Percentiles rank a stretch among this genome's conserved stretches.
Evolutionary conservation across 176 grass and related monocot species (phyloP).

Genomic region (Raddia guianensis): DNA sequence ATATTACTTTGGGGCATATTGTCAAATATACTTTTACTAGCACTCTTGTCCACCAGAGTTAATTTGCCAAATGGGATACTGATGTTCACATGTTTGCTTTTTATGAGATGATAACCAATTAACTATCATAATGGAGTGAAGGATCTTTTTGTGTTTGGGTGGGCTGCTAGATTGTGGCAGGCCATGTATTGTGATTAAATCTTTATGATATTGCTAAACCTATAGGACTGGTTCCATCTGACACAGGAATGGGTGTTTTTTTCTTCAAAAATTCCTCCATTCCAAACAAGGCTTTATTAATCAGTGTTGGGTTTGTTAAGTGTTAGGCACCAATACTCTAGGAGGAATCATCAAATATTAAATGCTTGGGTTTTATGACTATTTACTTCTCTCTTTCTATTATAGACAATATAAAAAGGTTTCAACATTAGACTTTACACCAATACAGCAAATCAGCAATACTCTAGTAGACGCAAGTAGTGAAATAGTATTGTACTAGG

Average conservation of each 20-base stretch:
- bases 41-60: conserved; percentile 1
- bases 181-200: background rate
- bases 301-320: background rate
- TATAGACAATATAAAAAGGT: background rate
- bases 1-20: too few relatives aligned
- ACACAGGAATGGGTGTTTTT: background rate
- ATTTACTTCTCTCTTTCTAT: background rate
- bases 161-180: background rate
- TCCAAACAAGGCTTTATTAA: background rate
- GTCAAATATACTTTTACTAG: background rate
- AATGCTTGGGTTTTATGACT: background rate
- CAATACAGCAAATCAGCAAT: too few relatives aligned
- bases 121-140: too few relatives aligned
- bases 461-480: too few relatives aligned
- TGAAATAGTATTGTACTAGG: background rate
- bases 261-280: background rate
- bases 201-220: background rate
- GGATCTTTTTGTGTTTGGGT: background rate
- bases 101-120: background rate
- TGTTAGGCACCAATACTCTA: background rate
- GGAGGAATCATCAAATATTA: background rate
- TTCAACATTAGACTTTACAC: too few relatives aligned
- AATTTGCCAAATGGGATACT: conserved; percentile 29
- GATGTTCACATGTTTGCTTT: conserved; percentile 25
- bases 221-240: background rate